phyloP scores from a whole-genome alignment of 2,329 filamentous ascomycete genomes.

The Fusarium pininemorale region DNA sequence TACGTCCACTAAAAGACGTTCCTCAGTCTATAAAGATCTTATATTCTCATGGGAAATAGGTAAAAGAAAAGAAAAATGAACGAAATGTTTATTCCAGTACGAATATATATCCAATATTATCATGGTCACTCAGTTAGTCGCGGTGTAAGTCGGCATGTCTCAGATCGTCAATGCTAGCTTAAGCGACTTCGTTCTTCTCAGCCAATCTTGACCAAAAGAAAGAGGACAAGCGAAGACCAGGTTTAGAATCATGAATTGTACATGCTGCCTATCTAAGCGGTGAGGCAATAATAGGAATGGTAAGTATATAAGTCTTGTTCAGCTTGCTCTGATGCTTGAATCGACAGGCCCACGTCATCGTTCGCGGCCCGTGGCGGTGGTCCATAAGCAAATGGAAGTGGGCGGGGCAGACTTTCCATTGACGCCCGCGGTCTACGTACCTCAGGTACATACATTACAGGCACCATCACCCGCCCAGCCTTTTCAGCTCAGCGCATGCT shows the following conservation, averaged over 20 bases:
- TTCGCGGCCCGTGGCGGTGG: slow-evolving; percentile 37
- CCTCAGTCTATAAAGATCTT: too few species aligned
- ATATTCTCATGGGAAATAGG: too few species aligned
- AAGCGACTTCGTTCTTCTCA: not conserved
- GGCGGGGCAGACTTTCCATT: slow-evolving; percentile 21
- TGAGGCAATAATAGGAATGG: not conserved
- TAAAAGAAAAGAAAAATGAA: too few species aligned
- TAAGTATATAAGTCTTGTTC: not conserved
- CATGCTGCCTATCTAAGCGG: not conserved
- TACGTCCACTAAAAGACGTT: not conserved
- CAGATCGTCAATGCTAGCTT: not conserved
- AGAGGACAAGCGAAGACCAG: not conserved
- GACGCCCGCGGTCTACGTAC: not conserved
- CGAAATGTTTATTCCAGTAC: not conserved
- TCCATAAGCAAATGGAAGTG: not conserved
- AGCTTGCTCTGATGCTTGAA: not conserved
- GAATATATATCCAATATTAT: not conserved
- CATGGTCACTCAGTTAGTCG: not conserved
- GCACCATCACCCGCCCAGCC: not conserved
- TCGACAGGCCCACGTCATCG: slow-evolving; percentile 39
- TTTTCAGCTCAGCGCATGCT: slow-evolving; percentile 27
- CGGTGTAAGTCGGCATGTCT: slow-evolving; percentile 15
- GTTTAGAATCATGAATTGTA: not conserved
- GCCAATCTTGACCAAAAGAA: not conserved
- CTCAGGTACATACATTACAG: not conserved